Evolutionary conservation across 305 asterid genomes (phyloP), one percentile per base, ranked within the genome.

Genomic region (Ilex paraguariensis): DNA sequence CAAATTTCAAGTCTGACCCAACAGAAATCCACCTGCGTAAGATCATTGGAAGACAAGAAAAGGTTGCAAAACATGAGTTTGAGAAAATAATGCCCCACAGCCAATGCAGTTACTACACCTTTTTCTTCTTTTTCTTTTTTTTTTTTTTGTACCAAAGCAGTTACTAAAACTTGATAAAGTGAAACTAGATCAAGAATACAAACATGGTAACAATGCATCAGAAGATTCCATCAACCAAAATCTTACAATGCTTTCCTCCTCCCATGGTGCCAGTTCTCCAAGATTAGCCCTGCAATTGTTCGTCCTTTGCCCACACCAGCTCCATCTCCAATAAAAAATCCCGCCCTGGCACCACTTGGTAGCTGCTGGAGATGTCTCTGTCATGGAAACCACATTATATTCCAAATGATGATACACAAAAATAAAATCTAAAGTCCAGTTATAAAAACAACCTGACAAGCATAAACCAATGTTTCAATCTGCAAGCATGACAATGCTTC

Each of bases 251-350:
- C 84, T 76, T 87, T 88, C 80, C 86, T 82, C 84, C 96, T 84
- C 70, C 79, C 88, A 73, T 75, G 88, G 67, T 86, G 93, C 99
- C 99, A 94, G 71, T 94, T 94, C 74, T 94, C 97, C 96, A 96
- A 86, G 81, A 94, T 94, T 66, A 94, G 75, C 56, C 99, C 99
- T 55, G 99, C 99, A 70, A 90, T 84, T 63, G 97, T 94, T 81
- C 99, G 79, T 61, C 97, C 99, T 82, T 94, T 94, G 62, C 99
- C 99, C 66, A 90, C 94, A 66, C 99, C 97, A 77, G 99, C 99
- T 72, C 97, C 97, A 88, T 94, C 99, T 71, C 99, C 97, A 65
- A 90, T 84, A 74, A 94, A 94, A 86, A 94, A 90, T 3, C 99
- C 98, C 62, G 97, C 99, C 83, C 98, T 85, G 59, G 78, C 73